Evolutionary conservation across 2,329 filamentous ascomycete species (phyloP).

Genomic region (Fusarium nisikadoi): DNA sequence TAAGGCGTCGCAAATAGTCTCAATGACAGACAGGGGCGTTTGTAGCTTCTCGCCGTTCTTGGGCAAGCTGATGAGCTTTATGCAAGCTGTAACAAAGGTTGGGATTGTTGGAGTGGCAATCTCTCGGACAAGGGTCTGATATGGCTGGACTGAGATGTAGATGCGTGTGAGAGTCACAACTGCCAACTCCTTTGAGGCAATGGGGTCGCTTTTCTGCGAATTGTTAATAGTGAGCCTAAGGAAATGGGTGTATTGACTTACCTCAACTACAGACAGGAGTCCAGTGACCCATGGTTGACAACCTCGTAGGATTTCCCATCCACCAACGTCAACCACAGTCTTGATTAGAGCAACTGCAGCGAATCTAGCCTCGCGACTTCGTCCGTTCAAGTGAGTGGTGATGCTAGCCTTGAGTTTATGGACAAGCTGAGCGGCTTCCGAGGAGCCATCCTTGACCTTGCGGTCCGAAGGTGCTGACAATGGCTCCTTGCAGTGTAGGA

Average conservation of each 20-base stretch:
- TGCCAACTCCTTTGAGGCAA: conserved; percentile 78
- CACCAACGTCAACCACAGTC: conserved; percentile 81
- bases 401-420: conserved; percentile 86
- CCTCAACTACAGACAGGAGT: conserved; percentile 79
- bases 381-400: conserved; percentile 80
- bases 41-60: conserved; percentile 43
- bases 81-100: conserved; percentile 76
- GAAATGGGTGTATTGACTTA: conserved; percentile 49
- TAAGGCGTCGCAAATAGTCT: conserved; percentile 78
- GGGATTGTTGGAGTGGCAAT: conserved; percentile 86
- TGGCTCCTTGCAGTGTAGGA: conserved; percentile 66
- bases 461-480: conserved; percentile 72
- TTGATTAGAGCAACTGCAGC: conserved; percentile 83
- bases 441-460: conserved; percentile 68
- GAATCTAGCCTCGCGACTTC: conserved; percentile 78
- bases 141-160: conserved; percentile 83
- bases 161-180: conserved; percentile 84
- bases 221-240: conserved; percentile 31
- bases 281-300: conserved; percentile 80
- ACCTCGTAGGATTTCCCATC: conserved; percentile 81
- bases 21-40: conserved; percentile 63
- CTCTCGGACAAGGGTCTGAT: conserved; percentile 85
- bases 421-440: conserved; percentile 75
- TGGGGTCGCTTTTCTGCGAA: conserved; percentile 77
- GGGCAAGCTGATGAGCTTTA: conserved; percentile 70